Evolutionary conservation across 2,329 filamentous ascomycete genomes (phyloP).

Genomic region (Claviceps cyperi): DNA sequence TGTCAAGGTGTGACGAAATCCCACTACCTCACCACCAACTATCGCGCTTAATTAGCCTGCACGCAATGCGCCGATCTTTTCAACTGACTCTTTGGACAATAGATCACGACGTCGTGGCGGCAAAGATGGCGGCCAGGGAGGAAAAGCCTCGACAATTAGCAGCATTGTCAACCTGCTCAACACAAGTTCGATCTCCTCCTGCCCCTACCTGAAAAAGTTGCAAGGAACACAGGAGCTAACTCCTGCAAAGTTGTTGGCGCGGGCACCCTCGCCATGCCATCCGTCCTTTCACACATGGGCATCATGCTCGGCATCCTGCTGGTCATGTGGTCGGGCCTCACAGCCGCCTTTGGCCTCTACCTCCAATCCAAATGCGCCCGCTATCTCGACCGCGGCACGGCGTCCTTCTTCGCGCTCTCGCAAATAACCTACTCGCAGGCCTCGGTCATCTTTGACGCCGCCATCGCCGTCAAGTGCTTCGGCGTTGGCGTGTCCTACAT

Average conservation of each 20-base stretch:
- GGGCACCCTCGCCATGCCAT: constrained; percentile 88
- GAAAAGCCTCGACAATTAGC: constrained; percentile 76
- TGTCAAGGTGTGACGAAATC: constrained; percentile 29
- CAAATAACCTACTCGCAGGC: constrained; percentile 96
- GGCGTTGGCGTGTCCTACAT: constrained; percentile 94
- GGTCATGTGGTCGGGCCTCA: constrained; percentile 82
- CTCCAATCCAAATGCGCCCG: constrained; percentile 84
- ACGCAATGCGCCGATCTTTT: neutral
- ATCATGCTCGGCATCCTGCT: constrained; percentile 71
- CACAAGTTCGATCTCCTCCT: constrained; percentile 53
- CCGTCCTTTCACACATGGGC: constrained; percentile 89
- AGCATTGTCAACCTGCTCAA: constrained; percentile 93
- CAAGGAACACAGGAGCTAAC: constrained; percentile 7
- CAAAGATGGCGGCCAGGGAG: constrained; percentile 52
- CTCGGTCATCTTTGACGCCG: constrained; percentile 85
- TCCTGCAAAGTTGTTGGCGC: constrained; percentile 65
- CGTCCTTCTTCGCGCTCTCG: constrained; percentile 92
- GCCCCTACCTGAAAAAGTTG: too few species aligned
- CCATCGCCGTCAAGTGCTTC: constrained; percentile 96
- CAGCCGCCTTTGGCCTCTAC: constrained; percentile 84
- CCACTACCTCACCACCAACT: too few species aligned
- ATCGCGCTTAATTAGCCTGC: neutral
- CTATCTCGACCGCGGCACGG: constrained; percentile 76
- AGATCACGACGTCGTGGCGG: constrained; percentile 47
- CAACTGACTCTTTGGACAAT: constrained; percentile 4